A percentile compares a stretch with the other conserved stretches of the same genome.
Conservation (phyloP, 2,329 filamentous ascomycete species). For the Colletotrichum lentis region DNA sequence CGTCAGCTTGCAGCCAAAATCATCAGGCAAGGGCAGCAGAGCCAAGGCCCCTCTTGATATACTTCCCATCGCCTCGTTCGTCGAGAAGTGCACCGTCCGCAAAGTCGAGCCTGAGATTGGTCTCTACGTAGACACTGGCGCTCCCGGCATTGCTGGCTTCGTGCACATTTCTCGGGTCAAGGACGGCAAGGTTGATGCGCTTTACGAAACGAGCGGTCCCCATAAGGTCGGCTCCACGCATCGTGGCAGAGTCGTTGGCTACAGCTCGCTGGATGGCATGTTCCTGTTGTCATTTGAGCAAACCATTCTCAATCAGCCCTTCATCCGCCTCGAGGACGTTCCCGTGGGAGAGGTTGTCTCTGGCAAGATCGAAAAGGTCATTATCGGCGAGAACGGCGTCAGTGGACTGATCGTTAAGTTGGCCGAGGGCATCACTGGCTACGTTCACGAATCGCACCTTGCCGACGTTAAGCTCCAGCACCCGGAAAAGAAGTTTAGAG, state of each 20-base stretch:
- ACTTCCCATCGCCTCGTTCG: constrained; percentile 75
- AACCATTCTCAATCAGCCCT: constrained; percentile 83
- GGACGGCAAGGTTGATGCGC: constrained; percentile 85
- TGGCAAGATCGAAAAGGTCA: constrained; percentile 83
- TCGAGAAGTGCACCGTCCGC: constrained; percentile 80
- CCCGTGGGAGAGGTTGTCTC: constrained; percentile 81
- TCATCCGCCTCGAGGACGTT: constrained; percentile 90
- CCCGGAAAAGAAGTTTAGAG: constrained; percentile 94
- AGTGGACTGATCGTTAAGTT: constrained; percentile 83
- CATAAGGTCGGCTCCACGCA: constrained; percentile 83
- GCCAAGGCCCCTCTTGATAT: constrained; percentile 61
- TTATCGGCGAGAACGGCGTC: constrained; percentile 80
- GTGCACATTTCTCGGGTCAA: constrained; percentile 94
- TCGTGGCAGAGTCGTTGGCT: constrained; percentile 82
- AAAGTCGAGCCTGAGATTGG: constrained; percentile 83
- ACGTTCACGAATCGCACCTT: constrained; percentile 87
- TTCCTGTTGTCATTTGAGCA: constrained; percentile 87
- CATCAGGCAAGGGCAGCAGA: constrained; percentile 52
- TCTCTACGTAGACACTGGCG: constrained; percentile 76
- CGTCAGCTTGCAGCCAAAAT: constrained; percentile 66
- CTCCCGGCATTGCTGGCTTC: constrained; percentile 76
- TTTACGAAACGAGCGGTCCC: constrained; percentile 78
- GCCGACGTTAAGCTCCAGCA: constrained; percentile 88
- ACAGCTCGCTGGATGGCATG: constrained; percentile 85
- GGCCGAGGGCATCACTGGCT: constrained; percentile 85